Conservation (phyloP, 306 rosid species). For the Benincasa hispida region DNA sequence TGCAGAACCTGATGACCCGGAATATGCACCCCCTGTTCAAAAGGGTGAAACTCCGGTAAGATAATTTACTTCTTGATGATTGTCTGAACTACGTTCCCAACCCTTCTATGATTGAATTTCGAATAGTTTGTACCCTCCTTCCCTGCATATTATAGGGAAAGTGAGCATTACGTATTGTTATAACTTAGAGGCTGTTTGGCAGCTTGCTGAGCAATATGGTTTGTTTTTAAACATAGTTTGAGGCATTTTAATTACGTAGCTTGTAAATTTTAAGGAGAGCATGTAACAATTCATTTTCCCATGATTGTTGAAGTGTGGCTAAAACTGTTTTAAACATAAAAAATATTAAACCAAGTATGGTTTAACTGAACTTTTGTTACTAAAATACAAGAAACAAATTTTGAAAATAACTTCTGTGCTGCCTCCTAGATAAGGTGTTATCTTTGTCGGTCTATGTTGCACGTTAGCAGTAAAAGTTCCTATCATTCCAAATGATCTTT, state of each 20-base stretch:
- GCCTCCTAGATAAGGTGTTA: not conserved
- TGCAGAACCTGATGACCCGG: conserved; percentile 74
- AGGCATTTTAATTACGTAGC: not conserved
- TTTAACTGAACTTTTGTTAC: not conserved
- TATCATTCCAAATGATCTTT: not conserved
- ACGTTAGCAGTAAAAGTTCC: not conserved
- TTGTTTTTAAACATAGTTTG: not conserved
- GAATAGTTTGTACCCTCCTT: not conserved
- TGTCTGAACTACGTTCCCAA: not conserved
- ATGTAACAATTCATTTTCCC: not conserved
- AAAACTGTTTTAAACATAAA: not conserved
- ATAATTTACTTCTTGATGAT: not conserved
- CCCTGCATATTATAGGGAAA: not conserved
- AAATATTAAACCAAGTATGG: not conserved
- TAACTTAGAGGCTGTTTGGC: not conserved
- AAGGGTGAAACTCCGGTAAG: conserved; percentile 82
- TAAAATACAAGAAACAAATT: not conserved
- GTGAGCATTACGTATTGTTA: not conserved
- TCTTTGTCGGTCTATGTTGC: not conserved
- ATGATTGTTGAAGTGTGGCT: not conserved
- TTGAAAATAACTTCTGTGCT: not conserved
- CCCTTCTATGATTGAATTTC: not conserved
- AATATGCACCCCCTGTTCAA: conserved; percentile 62
- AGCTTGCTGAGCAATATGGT: not conserved
- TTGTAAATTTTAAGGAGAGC: not conserved